Base-by-base conservation (phyloP, 805 yeast genomes). In the Ogataea nitratoaversa region DNA sequence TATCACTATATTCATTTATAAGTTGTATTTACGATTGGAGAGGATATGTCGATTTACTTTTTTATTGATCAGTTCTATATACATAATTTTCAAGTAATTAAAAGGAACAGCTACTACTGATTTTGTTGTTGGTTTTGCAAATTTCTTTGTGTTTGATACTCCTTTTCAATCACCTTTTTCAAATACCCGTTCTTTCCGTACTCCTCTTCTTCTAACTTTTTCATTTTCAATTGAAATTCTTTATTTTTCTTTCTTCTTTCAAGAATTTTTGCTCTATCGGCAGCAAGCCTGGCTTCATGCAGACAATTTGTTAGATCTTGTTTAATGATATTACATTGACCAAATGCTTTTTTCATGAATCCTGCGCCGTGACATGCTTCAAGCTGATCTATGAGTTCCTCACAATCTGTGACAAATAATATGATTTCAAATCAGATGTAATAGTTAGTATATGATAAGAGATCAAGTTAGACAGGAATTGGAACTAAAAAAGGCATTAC, bases 321-420 rank as follows among this genome's bases (percentile, higher is more conserved):
- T 54, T 89, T 89, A 53, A 84, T 82, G 38, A 80, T 79, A 62
- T 88, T 87, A 65, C 99, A 91, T 43, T 76, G 70, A 20, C 98
- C 98, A 50, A 87, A 67, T 7, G 85, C 80, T 58, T 84, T 78
- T 49, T 76, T 72, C 44, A 84, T 51, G 49, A 80, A 83, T 40
- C 80, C 83, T 40, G 72, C 72, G 43, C 78, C 72, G 54, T 90
- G 96, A 59, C 99, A 91, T 57, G 86, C 82, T 53, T 91, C 95
- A 5, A 91, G 73, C 0, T 95, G 96, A 46, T 82, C 81, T 60
- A 93, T 88, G 30, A 88, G 72, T 46, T 82, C 85, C 38, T 76
- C 79, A 62, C 99, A 91, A 16, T 84, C 84, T 74, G 42, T 19
- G 38, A 35, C 19, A 33, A 14, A 22, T n/a, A n/a, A n/a, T n/a